Evolutionary conservation across 2,329 filamentous ascomycete genomes (phyloP).

Genomic region (Penicillium sp.): DNA sequence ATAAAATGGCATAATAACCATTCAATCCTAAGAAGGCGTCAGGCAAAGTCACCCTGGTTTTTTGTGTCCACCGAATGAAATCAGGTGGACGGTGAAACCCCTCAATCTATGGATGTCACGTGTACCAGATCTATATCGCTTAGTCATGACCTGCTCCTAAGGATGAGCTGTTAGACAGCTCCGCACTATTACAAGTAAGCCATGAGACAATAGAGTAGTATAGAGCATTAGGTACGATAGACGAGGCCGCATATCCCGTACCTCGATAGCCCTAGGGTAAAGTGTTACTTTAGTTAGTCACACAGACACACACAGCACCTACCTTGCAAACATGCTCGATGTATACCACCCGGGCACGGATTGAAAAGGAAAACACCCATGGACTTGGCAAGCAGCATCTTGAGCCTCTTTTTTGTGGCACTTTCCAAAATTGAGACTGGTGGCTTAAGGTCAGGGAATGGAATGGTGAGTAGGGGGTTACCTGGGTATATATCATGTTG

Average conservation of each 20-base stretch:
- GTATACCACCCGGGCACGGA: too few relatives aligned
- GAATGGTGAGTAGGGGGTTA: constrained; percentile 1
- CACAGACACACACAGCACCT: too few relatives aligned
- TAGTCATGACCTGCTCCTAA: not conserved
- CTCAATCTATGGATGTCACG: constrained; percentile 17
- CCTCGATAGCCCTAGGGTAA: too few relatives aligned
- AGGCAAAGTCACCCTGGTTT: too few relatives aligned
- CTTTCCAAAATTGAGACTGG: not conserved
- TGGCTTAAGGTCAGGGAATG: not conserved
- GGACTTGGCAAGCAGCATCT: not conserved
- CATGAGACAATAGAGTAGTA: too few relatives aligned
- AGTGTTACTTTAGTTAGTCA: too few relatives aligned
- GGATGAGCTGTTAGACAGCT: not conserved
- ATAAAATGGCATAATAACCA: constrained; percentile 1
- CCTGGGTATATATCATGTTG: constrained; percentile 9
- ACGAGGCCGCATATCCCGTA: too few relatives aligned
- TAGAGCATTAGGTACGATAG: too few relatives aligned
- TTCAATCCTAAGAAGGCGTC: not conserved
- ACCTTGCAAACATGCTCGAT: too few relatives aligned
- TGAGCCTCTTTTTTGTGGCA: not conserved
- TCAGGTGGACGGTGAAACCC: constrained; percentile 16
- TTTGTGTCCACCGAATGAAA: too few relatives aligned
- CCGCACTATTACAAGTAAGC: too few relatives aligned
- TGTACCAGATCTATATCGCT: constrained; percentile 4
- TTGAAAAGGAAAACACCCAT: too few relatives aligned